Evolutionary conservation across 2,329 filamentous ascomycete genomes (phyloP).

Genomic region (Clarireedia paspali): DNA sequence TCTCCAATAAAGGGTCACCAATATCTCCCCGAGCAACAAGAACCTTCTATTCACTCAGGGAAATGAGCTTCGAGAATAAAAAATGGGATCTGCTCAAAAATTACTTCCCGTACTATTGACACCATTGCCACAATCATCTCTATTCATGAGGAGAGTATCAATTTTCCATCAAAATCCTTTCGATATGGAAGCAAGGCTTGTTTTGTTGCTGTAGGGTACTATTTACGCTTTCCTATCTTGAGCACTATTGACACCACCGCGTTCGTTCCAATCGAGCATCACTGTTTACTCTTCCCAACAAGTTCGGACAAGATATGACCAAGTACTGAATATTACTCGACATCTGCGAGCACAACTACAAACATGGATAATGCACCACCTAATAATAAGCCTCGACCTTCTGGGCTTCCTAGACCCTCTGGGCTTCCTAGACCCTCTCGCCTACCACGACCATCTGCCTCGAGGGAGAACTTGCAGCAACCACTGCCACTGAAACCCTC

Average conservation of each 20-base stretch:
- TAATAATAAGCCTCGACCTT: constrained; percentile 16
- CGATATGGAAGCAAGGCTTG: too few relatives aligned
- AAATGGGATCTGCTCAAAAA: background rate
- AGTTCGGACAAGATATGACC: constrained; percentile 7
- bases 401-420: constrained; percentile 42
- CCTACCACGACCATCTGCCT: constrained; percentile 42
- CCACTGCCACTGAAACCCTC: constrained; percentile 21
- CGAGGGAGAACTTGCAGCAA: constrained; percentile 38
- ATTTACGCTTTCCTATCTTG: too few relatives aligned
- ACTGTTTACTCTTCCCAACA: too few relatives aligned
- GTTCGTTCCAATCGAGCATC: too few relatives aligned
- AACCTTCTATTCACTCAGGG: background rate
- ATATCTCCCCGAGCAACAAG: background rate
- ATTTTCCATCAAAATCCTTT: too few relatives aligned
- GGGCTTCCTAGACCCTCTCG: constrained; percentile 44
- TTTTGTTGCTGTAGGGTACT: too few relatives aligned
- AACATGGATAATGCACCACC: constrained; percentile 25
- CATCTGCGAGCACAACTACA: background rate
- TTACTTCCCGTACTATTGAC: background rate
- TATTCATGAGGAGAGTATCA: too few relatives aligned
- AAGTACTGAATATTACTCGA: constrained; percentile 7
- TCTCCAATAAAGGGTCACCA: too few relatives aligned
- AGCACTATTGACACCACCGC: too few relatives aligned
- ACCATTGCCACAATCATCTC: background rate
- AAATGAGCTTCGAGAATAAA: background rate